A percentile compares a stretch with the other conserved stretches of the same genome.
These are phyloP conservation scores for Naegleria lovaniensis DNA, from an alignment of 208 protist genomes.

Conservation along the genomic window DNA sequence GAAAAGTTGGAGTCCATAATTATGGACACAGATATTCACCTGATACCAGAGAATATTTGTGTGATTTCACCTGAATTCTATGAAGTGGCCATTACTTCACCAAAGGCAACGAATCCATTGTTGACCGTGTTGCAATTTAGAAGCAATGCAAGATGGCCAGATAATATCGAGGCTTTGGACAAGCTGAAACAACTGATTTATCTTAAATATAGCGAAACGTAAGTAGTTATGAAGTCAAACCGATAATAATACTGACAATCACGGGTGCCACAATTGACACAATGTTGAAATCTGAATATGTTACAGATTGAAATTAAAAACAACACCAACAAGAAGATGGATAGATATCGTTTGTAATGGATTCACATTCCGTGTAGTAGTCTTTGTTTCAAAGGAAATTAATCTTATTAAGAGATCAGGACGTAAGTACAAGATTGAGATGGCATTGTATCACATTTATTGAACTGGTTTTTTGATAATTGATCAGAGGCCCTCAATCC, in stretches of 20 bases:
- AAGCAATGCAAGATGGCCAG: background rate
- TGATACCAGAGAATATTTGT: background rate
- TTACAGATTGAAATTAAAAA: background rate
- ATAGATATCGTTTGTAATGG: constrained; percentile 9
- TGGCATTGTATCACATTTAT: no score
- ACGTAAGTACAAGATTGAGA: background rate
- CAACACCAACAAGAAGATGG: background rate
- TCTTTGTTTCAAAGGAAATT: background rate
- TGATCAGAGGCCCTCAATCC: background rate
- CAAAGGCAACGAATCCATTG: background rate
- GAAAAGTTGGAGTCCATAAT: background rate
- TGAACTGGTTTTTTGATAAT: no score
- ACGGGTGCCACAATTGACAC: no score
- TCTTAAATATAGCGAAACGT: background rate
- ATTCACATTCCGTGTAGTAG: background rate
- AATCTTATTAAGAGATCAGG: background rate
- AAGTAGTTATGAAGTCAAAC: no score
- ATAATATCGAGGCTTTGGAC: background rate
- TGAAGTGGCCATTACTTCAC: background rate
- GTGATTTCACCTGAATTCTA: background rate
- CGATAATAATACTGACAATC: no score
- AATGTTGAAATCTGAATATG: no score
- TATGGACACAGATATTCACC: background rate
- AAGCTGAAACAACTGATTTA: constrained; percentile 19
- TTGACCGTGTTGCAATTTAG: background rate